These are phyloP conservation scores for Sambucus nigra DNA, from an alignment of 129 eudicot species.

Conservation along the genomic window DNA sequence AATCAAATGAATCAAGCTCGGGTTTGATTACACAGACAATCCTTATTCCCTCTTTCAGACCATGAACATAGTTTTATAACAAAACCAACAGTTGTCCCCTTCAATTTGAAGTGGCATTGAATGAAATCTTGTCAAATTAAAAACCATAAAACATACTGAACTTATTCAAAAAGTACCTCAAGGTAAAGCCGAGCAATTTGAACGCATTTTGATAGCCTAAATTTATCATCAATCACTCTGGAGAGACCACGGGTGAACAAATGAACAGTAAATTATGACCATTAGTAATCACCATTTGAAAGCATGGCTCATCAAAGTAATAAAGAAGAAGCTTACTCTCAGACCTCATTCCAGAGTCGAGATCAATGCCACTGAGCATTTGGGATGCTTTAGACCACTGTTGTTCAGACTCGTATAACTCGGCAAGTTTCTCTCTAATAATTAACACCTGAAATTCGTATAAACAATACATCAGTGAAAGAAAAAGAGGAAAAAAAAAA, in stretches of 20 bases:
- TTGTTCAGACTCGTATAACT: conserved; percentile 85
- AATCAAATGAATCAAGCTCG: background rate
- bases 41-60: background rate
- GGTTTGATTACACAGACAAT: background rate
- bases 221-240: conserved; percentile 91
- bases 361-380: conserved; percentile 97
- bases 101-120: background rate
- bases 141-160: background rate
- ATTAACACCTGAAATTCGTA: conserved; percentile 56
- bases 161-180: conserved; percentile 43
- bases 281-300: too few species aligned
- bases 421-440: conserved; percentile 92
- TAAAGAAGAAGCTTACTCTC: conserved; percentile 5
- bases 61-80: background rate
- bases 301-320: background rate
- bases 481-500: too few species aligned
- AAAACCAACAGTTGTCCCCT: background rate
- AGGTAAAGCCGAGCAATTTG: conserved; percentile 95
- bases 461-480: background rate
- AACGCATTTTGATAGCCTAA: conserved; percentile 82
- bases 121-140: background rate
- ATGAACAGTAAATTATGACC: background rate
- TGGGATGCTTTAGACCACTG: conserved; percentile 95
- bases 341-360: conserved; percentile 96
- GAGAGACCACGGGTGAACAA: conserved; percentile 3